Evolutionary conservation across 2,329 filamentous ascomycete species (phyloP), one percentile per base, ranked within the genome.

Genomic region (Beauveria varroae): DNA sequence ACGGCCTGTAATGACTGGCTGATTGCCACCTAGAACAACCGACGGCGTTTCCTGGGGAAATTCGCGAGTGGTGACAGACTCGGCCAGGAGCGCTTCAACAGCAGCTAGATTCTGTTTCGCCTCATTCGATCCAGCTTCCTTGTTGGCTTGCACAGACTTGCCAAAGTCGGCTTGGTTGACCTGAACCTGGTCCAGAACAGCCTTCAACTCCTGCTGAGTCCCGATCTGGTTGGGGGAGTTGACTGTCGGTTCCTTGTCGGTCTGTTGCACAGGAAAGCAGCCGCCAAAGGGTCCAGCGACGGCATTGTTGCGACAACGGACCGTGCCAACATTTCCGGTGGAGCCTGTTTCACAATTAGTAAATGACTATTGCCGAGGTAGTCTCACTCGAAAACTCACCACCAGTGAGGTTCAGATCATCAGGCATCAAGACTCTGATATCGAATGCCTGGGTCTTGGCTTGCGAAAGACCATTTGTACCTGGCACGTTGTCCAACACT

Each of bases 401-500:
- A 64, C 82, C 82, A 28, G 73, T 76, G 70, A 81, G 84, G 52
- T 72, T 71, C 40, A 84, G 71, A 47, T 76, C 68, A 28, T 73
- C 65, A 2, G 82, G 82, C 79, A 85, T 78, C 54, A 74, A 73
- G 9, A 84, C 77, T 4, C 78, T 81, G 65, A 87, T 79, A 65
- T 79, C 78, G 68, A 86, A 85, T n/a, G 81, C 73, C 66, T 81
- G 72, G 1, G 77, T 75, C 71, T 84, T 83, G 59, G 74, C 79
- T 66, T 84, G 81, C 0, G 81, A 84, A 61, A 86, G 76, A 16
- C 83, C 83, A 61, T 85, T 85, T 46, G 70, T 68, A 16, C 84
- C 83, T 1, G 83, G 83, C 9, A 86, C 78, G 62, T 86, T 86
- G 72, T 86, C 81, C 60, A 77, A 75, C 5, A 87, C 81, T 9